phyloP scores from a whole-genome alignment of 1,284 basidiomycete species.

The Ganoderma lingzhi region DNA sequence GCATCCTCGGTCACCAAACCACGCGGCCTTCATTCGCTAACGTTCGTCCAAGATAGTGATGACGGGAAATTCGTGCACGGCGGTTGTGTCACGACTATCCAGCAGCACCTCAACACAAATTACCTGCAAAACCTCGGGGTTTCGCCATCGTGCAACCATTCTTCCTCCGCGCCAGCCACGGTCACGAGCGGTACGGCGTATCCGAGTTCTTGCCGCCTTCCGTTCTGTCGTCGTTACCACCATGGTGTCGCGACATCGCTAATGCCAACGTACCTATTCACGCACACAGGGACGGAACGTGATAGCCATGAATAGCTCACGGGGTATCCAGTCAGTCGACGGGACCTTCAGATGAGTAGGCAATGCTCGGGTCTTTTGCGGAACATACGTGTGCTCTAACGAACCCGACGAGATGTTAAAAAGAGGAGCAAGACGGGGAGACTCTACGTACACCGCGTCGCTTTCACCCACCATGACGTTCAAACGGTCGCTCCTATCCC shows the following conservation, averaged over 20 bases:
- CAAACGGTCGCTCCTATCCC: constrained; percentile 34
- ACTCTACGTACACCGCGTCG: constrained; percentile 16
- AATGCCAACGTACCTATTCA: constrained; percentile 11
- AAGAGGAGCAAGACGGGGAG: constrained; percentile 13
- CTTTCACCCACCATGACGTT: constrained; percentile 32
- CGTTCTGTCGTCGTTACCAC: constrained; percentile 8
- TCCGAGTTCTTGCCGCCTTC: constrained; percentile 41
- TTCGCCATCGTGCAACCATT: constrained; percentile 25
- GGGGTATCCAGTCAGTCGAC: constrained; percentile 20
- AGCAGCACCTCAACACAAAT: not conserved
- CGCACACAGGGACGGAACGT: constrained; percentile 11
- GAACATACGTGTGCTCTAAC: constrained; percentile 18
- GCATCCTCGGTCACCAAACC: constrained; percentile 31
- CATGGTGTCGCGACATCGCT: constrained; percentile 1
- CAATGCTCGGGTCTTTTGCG: constrained; percentile 34
- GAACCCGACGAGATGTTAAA: constrained; percentile 16
- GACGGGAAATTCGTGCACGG: constrained; percentile 14
- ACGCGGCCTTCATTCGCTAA: constrained; percentile 19
- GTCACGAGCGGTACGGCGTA: constrained; percentile 36
- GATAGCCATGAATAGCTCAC: constrained; percentile 31
- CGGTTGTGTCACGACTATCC: constrained; percentile 1
- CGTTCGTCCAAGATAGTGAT: constrained; percentile 15
- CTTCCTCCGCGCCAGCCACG: constrained; percentile 18
- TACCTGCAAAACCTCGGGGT: constrained; percentile 34
- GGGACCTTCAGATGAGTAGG: not conserved